A percentile compares a stretch with the other conserved stretches of the same genome.
These are phyloP conservation scores for Mortierella sp. DNA, from an alignment of 371 early-diverging fungal genomes.

Conservation along the genomic window DNA sequence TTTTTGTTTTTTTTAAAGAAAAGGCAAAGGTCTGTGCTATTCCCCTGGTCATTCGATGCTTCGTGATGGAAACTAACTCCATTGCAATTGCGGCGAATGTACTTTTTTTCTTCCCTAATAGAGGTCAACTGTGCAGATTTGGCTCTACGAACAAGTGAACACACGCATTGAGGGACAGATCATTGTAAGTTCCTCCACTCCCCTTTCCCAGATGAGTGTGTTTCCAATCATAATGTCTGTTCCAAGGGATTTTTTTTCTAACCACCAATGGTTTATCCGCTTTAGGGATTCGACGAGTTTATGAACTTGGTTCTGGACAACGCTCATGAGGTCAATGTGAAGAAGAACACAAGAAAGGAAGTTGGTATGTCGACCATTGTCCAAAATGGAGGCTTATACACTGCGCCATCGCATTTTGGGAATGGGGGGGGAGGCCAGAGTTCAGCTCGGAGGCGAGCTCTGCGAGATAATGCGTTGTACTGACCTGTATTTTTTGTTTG, in stretches of 20 bases:
- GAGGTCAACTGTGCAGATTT: conserved; percentile 91
- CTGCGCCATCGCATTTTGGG: not conserved
- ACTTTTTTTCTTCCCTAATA: conserved; percentile 42
- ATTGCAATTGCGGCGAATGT: conserved; percentile 1
- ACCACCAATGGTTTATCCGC: no score
- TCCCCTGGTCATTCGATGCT: no score
- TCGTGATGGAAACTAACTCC: no score
- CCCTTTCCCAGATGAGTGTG: no score
- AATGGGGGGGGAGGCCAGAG: not conserved
- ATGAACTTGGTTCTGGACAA: conserved; percentile 95
- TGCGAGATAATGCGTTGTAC: not conserved
- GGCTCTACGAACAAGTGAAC: conserved; percentile 91
- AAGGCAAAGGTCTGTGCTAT: not conserved
- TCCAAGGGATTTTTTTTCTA: no score
- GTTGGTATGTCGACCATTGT: conserved; percentile 55
- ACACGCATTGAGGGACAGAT: conserved; percentile 92
- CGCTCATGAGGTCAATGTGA: conserved; percentile 84
- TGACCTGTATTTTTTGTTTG: not conserved
- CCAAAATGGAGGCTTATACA: not conserved
- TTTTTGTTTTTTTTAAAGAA: not conserved
- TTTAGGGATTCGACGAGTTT: conserved; percentile 97
- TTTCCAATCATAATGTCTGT: no score
- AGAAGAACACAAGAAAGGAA: conserved; percentile 76
- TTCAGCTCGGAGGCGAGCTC: not conserved
- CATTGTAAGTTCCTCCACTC: conserved; percentile 79